phyloP scores from a whole-genome alignment of 257 asterid species.

The Nemophila menziesii region DNA sequence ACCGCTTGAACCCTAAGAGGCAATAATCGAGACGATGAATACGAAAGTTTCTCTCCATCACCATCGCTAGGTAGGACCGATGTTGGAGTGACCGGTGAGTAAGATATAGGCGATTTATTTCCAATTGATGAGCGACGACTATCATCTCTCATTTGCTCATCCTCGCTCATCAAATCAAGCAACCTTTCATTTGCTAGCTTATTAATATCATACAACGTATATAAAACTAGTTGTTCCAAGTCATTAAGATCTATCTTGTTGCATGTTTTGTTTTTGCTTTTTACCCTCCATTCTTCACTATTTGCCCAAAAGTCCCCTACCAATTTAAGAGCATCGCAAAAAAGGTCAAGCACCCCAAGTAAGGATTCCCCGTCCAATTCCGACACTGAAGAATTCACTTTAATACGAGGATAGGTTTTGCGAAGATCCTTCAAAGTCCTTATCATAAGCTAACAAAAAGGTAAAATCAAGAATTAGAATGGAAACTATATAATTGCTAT shows the following conservation, averaged over 20 bases:
- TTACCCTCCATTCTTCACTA: constrained; percentile 55
- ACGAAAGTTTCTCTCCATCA: constrained; percentile 19
- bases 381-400: no score
- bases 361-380: no score
- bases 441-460: no score
- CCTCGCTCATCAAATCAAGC: constrained; percentile 56
- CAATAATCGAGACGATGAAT: constrained; percentile 42
- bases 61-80: constrained; percentile 50
- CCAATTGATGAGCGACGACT: constrained; percentile 25
- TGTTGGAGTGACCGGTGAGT: constrained; percentile 79
- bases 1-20: constrained; percentile 55
- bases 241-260: constrained; percentile 23
- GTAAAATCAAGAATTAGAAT: no score
- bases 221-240: constrained; percentile 38
- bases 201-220: constrained; percentile 54
- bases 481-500: no score
- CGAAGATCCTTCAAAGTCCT: no score
- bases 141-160: constrained; percentile 31
- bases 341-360: constrained; percentile 44
- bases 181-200: constrained; percentile 55
- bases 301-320: constrained; percentile 70
- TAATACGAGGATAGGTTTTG: no score
- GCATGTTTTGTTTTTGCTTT: constrained; percentile 33
- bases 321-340: constrained; percentile 51
- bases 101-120: constrained; percentile 19